Evolutionary conservation across 208 protist species (phyloP), one percentile per base, ranked within the genome.

Genomic region (Leishmania tropica): DNA sequence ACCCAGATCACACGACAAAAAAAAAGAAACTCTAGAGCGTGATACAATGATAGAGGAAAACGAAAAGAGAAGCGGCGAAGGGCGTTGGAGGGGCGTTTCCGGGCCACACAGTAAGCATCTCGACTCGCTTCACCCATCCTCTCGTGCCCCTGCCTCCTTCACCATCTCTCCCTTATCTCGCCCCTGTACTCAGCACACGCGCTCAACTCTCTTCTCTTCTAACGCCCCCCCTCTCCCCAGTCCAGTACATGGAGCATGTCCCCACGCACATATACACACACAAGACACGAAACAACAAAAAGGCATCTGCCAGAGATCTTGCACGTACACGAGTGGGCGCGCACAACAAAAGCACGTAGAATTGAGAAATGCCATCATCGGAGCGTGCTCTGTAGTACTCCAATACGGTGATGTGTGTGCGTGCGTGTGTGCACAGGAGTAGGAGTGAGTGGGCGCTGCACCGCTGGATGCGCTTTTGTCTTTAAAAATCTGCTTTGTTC

Each of bases 121-220:
- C 74, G 19, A 6, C 75, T 28, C 48, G 72, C 62, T 85, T 81
- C 78, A 74, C 28, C 54, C 70, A 3, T 74, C 68, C 68, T 47
- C 19, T 74, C 35, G 10, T 11, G 40, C 42, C n/a, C 19, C 68
- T 31, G 17, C 35, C 68, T 28, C 35, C 21, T 74, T n/a, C 68
- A 10, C 7, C 15, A 51, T 47, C 68, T 31, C 42, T 21, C 35
- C 19, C 21, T n/a, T 2, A 13, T 48, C 68, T 74, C 13, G 35
- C 68, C 35, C 19, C 7, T 51, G 35, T 48, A 42, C 68, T 74
- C 68, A 51, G 19, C 8, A 15, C 35, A 31, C 42, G 24, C 56
- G 47, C 21, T 86, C 67, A 19, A 67, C 21, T 54, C 28, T 82
- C 37, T 80, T 89, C 31, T 76, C 56, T 64, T 64, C 28, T 28